Base-by-base conservation (phyloP, 2,329 filamentous ascomycete species). In the Fusarium decemcellulare region DNA sequence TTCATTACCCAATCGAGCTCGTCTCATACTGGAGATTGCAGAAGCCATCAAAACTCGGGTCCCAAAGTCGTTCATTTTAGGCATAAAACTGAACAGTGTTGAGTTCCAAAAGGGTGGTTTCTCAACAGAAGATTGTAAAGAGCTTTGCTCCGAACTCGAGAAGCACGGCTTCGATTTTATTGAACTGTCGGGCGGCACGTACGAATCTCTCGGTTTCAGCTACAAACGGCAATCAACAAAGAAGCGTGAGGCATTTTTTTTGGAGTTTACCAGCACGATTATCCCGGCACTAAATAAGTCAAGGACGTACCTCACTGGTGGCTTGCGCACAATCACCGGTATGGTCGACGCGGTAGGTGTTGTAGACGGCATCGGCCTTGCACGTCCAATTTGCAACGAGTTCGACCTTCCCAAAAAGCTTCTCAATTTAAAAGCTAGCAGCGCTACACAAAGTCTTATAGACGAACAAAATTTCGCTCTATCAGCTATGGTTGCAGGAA, bases 321-420 rank as follows among this genome's bases (percentile, higher is more conserved):
- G 88, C 0, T 80, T 91, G 67, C 82, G 85, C 61, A 84, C 84
- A 3, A 83, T 81, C 0, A 79, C 78, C 32, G 89, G 83, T 6
- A 90, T 91, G 88, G 84, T 86, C 29, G 77, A 81, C n/a, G 87
- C 87, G 0, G 79, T 91, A 14, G 71, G 85, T 6, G 82, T 82
- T 1, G 85, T 90, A 8, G 84, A 91, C 69, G 88, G 88, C 29
- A 80, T 91, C 8, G 89, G 89, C 1, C 78, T 91, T 18, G 90
- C 30, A 34, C 30, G 30, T 34, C 30, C 30, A 34, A 34, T 34
- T 10, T 34, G 30, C 30, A 10, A 34, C 30, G 30, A 34, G 30
- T 34, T 34, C 30, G 30, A 34, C 30, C 30, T 34, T 10, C 30
- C 30, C 30, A 34, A 34, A 10, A 34, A 34, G 30, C 30, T 34